Evolutionary conservation across 768 basidiomycete species (phyloP).

Genomic region (Jaapia argillacea): DNA sequence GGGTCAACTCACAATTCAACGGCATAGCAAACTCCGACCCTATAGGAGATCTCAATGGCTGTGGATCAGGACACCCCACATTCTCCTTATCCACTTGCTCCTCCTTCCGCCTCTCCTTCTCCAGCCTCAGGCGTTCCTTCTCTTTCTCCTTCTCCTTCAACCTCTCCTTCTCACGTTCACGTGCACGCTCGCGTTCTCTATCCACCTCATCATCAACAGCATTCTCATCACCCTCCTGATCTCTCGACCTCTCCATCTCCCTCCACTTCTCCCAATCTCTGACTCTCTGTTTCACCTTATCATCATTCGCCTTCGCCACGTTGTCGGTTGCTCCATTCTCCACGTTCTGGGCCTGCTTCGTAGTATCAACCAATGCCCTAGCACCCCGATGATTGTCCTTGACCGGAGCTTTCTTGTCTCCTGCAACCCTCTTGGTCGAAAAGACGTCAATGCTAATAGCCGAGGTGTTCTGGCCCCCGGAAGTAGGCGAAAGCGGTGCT

Average conservation of each 20-base stretch:
- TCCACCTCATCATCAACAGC: constrained; percentile 14
- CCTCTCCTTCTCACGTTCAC: constrained; percentile 36
- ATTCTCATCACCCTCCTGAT: constrained; percentile 24
- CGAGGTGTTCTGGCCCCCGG: not conserved
- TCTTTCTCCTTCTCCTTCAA: constrained; percentile 28
- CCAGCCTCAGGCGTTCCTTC: constrained; percentile 12
- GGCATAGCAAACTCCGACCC: too few species aligned
- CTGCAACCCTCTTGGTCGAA: not conserved
- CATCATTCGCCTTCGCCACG: not conserved
- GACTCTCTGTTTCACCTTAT: constrained; percentile 43
- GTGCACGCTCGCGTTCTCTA: too few species aligned
- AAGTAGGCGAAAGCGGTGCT: not conserved
- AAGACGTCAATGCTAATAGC: too few species aligned
- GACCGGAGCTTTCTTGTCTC: constrained; percentile 2
- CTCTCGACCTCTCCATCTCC: constrained; percentile 46
- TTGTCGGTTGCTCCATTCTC: not conserved
- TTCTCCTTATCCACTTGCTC: constrained; percentile 10
- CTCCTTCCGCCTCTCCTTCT: constrained; percentile 16
- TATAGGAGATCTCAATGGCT: too few species aligned
- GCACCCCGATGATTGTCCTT: not conserved
- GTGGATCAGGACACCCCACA: too few species aligned
- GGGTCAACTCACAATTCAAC: too few species aligned
- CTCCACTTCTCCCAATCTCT: constrained; percentile 70
- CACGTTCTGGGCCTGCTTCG: constrained; percentile 9
- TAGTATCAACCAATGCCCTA: constrained; percentile 5